These are phyloP conservation scores for Earliella scabrosa DNA, from an alignment of 1,284 basidiomycete species.

Conservation along the genomic window DNA sequence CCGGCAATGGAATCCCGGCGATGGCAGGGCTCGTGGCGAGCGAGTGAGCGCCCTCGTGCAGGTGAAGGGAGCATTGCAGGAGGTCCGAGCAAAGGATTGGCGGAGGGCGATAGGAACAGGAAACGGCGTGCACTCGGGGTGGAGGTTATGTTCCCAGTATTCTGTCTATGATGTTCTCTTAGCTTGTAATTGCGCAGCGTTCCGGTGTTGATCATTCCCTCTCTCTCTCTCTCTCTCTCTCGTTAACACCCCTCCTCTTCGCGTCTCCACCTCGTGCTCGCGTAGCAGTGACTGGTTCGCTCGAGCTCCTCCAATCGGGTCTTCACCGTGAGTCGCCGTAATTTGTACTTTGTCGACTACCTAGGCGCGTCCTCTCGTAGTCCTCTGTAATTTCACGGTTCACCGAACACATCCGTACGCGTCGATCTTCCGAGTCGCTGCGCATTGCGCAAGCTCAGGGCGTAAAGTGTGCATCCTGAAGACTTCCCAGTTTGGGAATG, in stretches of 20 bases:
- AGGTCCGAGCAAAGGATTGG: slow-evolving; percentile 5
- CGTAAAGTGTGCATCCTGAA: not conserved
- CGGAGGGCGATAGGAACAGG: slow-evolving; percentile 13
- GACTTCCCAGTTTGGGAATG: slow-evolving; percentile 3
- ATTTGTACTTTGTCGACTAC: slow-evolving; percentile 7
- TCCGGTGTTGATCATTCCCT: slow-evolving; percentile 28
- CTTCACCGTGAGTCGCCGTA: slow-evolving; percentile 11
- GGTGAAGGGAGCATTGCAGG: slow-evolving; percentile 18
- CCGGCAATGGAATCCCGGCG: slow-evolving; percentile 70
- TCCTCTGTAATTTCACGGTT: not conserved
- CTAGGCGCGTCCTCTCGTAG: not conserved
- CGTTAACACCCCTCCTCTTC: not conserved
- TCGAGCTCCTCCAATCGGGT: not conserved
- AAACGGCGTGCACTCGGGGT: slow-evolving; percentile 24
- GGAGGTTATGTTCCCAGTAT: slow-evolving; percentile 29
- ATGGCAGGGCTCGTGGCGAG: slow-evolving; percentile 74
- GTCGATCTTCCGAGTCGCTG: not conserved
- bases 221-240: slow-evolving; percentile 14
- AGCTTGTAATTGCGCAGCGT: slow-evolving; percentile 26
- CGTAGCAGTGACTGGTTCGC: slow-evolving; percentile 11
- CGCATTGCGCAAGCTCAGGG: too few relatives aligned
- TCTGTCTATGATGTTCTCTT: slow-evolving; percentile 26
- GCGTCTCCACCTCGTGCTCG: slow-evolving; percentile 4
- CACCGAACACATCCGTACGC: not conserved
- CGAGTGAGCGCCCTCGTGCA: slow-evolving; percentile 60